Percentiles rank a stretch among this genome's conserved stretches.
These are phyloP conservation scores for Exophiala oligosperma DNA, from an alignment of 2,329 filamentous ascomycete species.

Conservation along the genomic window DNA sequence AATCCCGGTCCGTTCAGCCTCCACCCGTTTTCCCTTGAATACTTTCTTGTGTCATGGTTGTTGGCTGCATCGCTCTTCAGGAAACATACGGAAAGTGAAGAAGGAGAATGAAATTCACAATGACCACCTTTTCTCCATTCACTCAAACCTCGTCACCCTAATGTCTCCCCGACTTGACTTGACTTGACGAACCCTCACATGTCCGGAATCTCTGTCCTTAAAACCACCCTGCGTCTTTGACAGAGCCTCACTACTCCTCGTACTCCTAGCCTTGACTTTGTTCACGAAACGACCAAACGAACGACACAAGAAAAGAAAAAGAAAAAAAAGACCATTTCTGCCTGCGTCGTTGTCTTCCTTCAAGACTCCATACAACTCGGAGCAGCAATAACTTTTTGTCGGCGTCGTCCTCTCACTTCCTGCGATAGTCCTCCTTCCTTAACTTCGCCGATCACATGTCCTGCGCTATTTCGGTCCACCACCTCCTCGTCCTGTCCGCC, in stretches of 20 bases:
- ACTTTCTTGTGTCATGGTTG: too few relatives aligned
- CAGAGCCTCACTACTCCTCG: background rate
- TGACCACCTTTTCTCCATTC: background rate
- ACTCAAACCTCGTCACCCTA: background rate
- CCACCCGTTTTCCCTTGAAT: background rate
- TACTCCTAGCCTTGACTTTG: background rate
- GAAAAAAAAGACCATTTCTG: too few relatives aligned
- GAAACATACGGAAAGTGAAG: too few relatives aligned
- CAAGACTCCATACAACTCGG: too few relatives aligned
- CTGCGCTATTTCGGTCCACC: background rate
- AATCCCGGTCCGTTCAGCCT: background rate
- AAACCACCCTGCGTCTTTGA: background rate
- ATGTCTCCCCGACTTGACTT: background rate
- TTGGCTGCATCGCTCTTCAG: too few relatives aligned
- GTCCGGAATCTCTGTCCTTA: constrained; percentile 1
- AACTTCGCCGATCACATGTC: constrained; percentile 1
- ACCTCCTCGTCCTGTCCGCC: background rate
- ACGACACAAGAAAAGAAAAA: background rate
- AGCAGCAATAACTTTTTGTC: too few relatives aligned
- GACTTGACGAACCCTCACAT: background rate
- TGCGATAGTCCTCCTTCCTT: too few relatives aligned
- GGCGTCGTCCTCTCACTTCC: too few relatives aligned
- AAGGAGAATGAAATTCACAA: too few relatives aligned
- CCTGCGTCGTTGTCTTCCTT: too few relatives aligned
- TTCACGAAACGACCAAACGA: background rate